A percentile compares a stretch with the other conserved stretches of the same genome.
Evolutionary conservation across 805 yeast species (phyloP).

Genomic region (Barnettozyma wickerhamii): DNA sequence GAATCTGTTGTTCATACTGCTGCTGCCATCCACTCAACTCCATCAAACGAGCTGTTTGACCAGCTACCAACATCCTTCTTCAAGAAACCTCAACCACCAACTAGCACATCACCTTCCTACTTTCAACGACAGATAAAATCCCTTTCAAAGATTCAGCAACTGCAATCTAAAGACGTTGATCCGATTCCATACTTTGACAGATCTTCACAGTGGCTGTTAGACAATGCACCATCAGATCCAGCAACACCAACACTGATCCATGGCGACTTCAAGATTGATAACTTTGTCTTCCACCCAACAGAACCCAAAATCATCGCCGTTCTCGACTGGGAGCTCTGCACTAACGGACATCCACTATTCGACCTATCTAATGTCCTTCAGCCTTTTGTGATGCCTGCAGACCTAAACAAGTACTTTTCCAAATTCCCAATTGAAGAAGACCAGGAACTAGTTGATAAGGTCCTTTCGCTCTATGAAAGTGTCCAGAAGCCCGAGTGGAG

Average conservation of each 20-base stretch:
- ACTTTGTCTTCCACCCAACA: conserved; percentile 55
- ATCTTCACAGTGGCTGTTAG: conserved; percentile 38
- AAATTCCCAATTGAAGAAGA: conserved; percentile 18
- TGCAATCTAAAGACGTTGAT: conserved; percentile 36
- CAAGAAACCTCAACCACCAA: conserved; percentile 15
- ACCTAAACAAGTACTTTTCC: conserved; percentile 31
- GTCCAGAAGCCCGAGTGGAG: conserved; percentile 19
- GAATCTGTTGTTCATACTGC: conserved; percentile 43
- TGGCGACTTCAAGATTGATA: conserved; percentile 63
- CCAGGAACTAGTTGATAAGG: conserved; percentile 10
- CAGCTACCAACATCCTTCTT: conserved; percentile 44
- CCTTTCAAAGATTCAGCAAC: conserved; percentile 36
- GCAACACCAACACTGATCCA: conserved; percentile 44
- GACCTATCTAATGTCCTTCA: conserved; percentile 56
- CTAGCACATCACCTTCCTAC: conserved; percentile 32
- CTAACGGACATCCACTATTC: conserved; percentile 60
- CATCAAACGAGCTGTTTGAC: conserved; percentile 36
- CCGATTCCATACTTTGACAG: conserved; percentile 44
- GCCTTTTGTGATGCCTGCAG: conserved; percentile 43
- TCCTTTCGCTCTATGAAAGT: conserved; percentile 17
- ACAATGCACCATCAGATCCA: conserved; percentile 45
- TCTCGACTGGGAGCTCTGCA: conserved; percentile 64
- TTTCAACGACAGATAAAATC: conserved; percentile 52
- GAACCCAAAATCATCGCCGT: conserved; percentile 48
- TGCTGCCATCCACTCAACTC: conserved; percentile 45